phyloP scores from a whole-genome alignment of 306 rosid genomes.

The Rosa multiflora region DNA sequence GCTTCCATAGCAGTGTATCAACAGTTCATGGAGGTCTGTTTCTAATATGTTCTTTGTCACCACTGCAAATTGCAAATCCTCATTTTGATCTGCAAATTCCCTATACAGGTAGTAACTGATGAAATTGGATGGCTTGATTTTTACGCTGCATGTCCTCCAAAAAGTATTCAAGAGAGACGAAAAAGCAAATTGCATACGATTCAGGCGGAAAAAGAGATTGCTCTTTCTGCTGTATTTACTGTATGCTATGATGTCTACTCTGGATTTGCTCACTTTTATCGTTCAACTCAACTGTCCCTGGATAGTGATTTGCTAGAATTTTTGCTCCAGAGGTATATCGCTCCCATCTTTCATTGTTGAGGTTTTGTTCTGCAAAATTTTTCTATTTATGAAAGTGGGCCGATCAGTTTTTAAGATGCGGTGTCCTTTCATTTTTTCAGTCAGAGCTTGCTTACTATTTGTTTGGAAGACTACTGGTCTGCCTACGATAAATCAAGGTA shows the following conservation, averaged over 20 bases:
- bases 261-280: conserved; percentile 66
- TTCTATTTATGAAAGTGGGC: conserved; percentile 8
- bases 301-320: conserved; percentile 44
- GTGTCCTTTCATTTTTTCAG: conserved; percentile 32
- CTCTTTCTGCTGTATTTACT: conserved; percentile 47
- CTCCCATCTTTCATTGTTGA: neutral
- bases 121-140: conserved; percentile 81
- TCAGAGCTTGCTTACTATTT: conserved; percentile 55
- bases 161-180: conserved; percentile 39
- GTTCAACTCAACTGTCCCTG: conserved; percentile 55
- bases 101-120: conserved; percentile 55
- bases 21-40: conserved; percentile 66
- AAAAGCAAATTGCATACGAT: conserved; percentile 41
- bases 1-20: conserved; percentile 49
- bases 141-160: conserved; percentile 41
- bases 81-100: conserved; percentile 6
- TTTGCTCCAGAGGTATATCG: conserved; percentile 57
- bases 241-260: conserved; percentile 66
- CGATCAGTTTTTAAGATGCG: conserved; percentile 17
- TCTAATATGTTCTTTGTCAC: conserved; percentile 18
- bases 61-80: conserved; percentile 1
- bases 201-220: conserved; percentile 73
- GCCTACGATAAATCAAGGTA: conserved; percentile 60
- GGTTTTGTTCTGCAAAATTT: conserved; percentile 15
- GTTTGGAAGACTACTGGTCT: conserved; percentile 71